Base-by-base conservation (phyloP, 768 basidiomycete species). In the Hysterangium stoloniferum region DNA sequence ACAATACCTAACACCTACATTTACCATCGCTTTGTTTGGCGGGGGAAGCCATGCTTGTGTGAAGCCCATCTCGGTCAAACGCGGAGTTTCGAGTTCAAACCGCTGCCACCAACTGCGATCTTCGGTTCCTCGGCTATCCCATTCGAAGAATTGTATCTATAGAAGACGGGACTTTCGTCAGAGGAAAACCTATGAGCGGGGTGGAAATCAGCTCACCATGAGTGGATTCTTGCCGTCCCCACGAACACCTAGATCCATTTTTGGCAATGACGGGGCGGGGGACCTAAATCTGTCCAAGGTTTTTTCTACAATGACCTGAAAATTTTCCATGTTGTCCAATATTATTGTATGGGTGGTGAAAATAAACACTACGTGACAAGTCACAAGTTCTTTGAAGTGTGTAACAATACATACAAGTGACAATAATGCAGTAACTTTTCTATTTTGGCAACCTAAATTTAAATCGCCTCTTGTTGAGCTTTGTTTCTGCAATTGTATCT, bases 1-100 rank as follows among this genome's bases (percentile, higher is more conserved):
- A n/a, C n/a, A n/a, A n/a, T n/a, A n/a, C n/a, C n/a, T n/a, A n/a
- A 32, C 20, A 58, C 66, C 49, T 53, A 84, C 86, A 59, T 71
- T 74, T 48, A 69, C 65, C 64, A 78, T 82, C 13, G 83, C 88
- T 63, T 89, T 91, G 62, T 85, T 84, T 15, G 86, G 83, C 5
- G 88, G 89, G 29, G 88, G 88, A 28, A 91, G 66, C 88, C 88
- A 92, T 3, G 80, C 72, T 62, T 88, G 86, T 0, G 88, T 89
- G 57, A 89, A 73, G 12, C 88, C 89, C 54, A 86, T 68, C 38
- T 75, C 69, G 4, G 75, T 75, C 17, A 92, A 73, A 36, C 59
- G 66, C 11, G 86, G 82, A 9, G 84, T 66, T 59, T 88, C 80
- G 8, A 56, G 57, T 61, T 85, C 80, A 31, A 91, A 72, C 62